Evolutionary conservation across 371 early-diverging fungal species (phyloP).

Genomic region (Mortierella sp.): DNA sequence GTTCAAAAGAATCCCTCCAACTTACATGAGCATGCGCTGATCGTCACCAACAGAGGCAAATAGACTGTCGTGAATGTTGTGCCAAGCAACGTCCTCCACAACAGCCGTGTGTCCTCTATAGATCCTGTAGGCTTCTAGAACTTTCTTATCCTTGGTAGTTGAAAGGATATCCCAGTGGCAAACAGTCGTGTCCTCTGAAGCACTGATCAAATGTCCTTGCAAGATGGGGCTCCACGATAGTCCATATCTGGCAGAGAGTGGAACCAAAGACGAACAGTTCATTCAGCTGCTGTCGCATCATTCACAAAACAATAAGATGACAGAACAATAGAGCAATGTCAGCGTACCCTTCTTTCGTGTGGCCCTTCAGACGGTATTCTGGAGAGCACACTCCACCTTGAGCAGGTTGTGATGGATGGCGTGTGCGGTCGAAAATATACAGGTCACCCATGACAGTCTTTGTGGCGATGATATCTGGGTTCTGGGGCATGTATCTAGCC

Average conservation of each 20-base stretch:
- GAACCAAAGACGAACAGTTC: too few species aligned
- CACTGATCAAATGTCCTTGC: conserved; percentile 80
- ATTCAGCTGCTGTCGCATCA: too few species aligned
- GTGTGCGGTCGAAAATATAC: conserved; percentile 97
- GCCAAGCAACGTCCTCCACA: conserved; percentile 98
- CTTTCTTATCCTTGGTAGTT: conserved; percentile 71
- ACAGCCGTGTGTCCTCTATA: conserved; percentile 88
- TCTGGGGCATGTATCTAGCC: conserved; percentile 94
- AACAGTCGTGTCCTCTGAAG: conserved; percentile 88
- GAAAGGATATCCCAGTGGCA: conserved; percentile 89
- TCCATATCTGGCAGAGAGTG: conserved; percentile 64
- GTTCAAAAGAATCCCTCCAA: conserved; percentile 39
- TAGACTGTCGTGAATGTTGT: conserved; percentile 76
- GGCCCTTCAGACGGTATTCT: conserved; percentile 89
- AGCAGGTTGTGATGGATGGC: conserved; percentile 83
- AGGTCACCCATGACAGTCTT: conserved; percentile 91
- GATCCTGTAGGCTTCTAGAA: conserved; percentile 77
- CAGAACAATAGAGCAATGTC: too few species aligned
- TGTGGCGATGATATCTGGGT: conserved; percentile 95
- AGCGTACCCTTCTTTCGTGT: conserved; percentile 91
- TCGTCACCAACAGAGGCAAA: conserved; percentile 98
- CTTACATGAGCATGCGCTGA: conserved; percentile 87
- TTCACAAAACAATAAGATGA: too few species aligned
- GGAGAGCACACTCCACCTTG: conserved; percentile 84
- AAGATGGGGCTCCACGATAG: conserved; percentile 77